A percentile compares a stretch with the other conserved stretches of the same genome.
Conservation (phyloP, 805 yeast genomes). For the Suhomyces canberraensis region DNA sequence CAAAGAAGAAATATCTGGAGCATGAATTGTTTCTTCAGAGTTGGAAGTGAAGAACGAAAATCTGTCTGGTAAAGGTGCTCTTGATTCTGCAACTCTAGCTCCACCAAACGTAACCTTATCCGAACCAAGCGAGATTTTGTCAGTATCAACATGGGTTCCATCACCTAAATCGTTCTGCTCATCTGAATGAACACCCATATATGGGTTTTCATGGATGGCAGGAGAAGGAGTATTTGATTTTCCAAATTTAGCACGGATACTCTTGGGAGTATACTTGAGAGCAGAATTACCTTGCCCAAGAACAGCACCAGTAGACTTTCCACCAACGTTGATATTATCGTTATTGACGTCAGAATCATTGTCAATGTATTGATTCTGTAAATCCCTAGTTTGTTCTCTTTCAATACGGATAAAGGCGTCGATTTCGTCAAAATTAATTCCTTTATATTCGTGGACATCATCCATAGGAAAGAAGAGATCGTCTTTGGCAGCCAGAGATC, state of each 20-base stretch:
- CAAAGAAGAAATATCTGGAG: slow-evolving; percentile 25
- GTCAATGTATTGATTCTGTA: slow-evolving; percentile 16
- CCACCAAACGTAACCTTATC: slow-evolving; percentile 42
- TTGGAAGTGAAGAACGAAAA: slow-evolving; percentile 26
- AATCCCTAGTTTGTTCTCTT: slow-evolving; percentile 40
- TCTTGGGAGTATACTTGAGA: slow-evolving; percentile 56
- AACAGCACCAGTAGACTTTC: slow-evolving; percentile 28
- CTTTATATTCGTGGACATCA: slow-evolving; percentile 60
- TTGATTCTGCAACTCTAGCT: slow-evolving; percentile 25
- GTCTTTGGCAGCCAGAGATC: slow-evolving; percentile 89
- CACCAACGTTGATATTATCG: slow-evolving; percentile 3
- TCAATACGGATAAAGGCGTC: slow-evolving; percentile 74
- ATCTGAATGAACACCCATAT: slow-evolving; percentile 15
- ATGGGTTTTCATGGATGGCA: slow-evolving; percentile 6
- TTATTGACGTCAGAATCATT: slow-evolving; percentile 1
- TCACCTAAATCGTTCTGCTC: slow-evolving; percentile 1
- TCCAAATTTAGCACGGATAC: background rate
- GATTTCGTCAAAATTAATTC: slow-evolving; percentile 87
- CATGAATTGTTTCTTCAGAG: slow-evolving; percentile 25
- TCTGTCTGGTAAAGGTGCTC: slow-evolving; percentile 51
- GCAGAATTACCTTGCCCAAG: slow-evolving; percentile 49
- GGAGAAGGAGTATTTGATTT: slow-evolving; percentile 1
- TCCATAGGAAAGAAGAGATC: slow-evolving; percentile 96
- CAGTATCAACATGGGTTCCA: slow-evolving; percentile 12
- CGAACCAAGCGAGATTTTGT: slow-evolving; percentile 19